These are phyloP conservation scores for Neolecta irregularis DNA, from an alignment of 1,139 yeast species.

Conservation along the genomic window DNA sequence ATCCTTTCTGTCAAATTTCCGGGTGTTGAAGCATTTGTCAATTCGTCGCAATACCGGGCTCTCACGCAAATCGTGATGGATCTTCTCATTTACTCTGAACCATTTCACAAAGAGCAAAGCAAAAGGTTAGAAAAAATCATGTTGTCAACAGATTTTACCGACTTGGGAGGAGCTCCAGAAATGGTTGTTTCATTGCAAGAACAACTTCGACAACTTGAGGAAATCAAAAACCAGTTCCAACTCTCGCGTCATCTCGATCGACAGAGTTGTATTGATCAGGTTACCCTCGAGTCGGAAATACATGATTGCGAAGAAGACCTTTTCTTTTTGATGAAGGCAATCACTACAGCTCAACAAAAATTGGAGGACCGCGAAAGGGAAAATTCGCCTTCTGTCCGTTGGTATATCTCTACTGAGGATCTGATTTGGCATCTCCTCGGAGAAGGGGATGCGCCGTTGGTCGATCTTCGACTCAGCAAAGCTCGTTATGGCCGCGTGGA, in stretches of 20 bases:
- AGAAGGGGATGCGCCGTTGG: conserved; percentile 44
- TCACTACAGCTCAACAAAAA: conserved; percentile 35
- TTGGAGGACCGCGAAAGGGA: conserved; percentile 26
- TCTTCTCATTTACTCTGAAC: conserved; percentile 51
- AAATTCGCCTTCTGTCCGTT: conserved; percentile 29
- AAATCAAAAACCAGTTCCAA: conserved; percentile 34
- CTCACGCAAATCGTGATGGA: conserved; percentile 50
- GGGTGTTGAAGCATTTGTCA: conserved; percentile 51
- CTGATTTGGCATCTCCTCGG: conserved; percentile 57
- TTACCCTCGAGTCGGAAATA: conserved; percentile 16
- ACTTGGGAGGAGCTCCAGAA: conserved; percentile 39
- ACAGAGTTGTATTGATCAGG: conserved; percentile 21
- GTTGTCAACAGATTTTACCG: conserved; percentile 52
- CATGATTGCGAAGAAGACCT: conserved; percentile 33
- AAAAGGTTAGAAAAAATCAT: conserved; percentile 51
- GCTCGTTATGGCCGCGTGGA: conserved; percentile 47
- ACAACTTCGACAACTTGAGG: conserved; percentile 33
- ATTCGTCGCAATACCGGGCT: conserved; percentile 57
- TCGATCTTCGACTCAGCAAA: conserved; percentile 55
- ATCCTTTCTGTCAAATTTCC: conserved; percentile 49
- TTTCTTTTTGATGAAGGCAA: conserved; percentile 50
- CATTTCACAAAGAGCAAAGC: conserved; percentile 39
- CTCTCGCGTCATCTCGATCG: conserved; percentile 21
- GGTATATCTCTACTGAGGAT: conserved; percentile 58
- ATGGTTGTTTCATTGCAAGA: conserved; percentile 42